These are phyloP conservation scores for Neodidymelliopsis sp. DNA, from an alignment of 2,329 filamentous ascomycete species.

Conservation along the genomic window DNA sequence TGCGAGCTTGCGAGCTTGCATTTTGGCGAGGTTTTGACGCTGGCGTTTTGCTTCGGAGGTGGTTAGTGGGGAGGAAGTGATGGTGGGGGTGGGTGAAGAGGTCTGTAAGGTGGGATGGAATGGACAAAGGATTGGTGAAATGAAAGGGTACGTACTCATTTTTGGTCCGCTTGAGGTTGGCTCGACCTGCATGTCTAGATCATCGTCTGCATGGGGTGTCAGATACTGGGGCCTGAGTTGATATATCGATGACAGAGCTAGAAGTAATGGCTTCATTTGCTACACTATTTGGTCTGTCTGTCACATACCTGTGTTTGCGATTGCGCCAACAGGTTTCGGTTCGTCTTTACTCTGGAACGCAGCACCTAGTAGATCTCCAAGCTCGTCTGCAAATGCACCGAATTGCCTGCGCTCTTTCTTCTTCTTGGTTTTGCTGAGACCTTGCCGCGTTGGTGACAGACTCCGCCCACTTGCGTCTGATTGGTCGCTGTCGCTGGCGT, in stretches of 20 bases:
- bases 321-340: neutral
- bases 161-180: slow-evolving; percentile 20
- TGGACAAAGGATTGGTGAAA: neutral
- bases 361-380: slow-evolving; percentile 25
- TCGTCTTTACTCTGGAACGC: slow-evolving; percentile 23
- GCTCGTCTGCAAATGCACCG: slow-evolving; percentile 30
- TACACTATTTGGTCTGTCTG: neutral
- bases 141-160: slow-evolving; percentile 25
- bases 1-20: slow-evolving; percentile 24
- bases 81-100: neutral
- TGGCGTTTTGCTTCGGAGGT: slow-evolving; percentile 31
- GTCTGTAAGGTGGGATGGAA: too few species aligned
- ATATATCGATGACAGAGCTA: neutral
- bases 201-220: slow-evolving; percentile 11
- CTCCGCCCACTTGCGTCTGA: slow-evolving; percentile 31
- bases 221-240: neutral
- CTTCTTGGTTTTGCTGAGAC: slow-evolving; percentile 22
- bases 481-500: slow-evolving; percentile 35
- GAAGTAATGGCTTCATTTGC: neutral
- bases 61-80: too few species aligned
- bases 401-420: slow-evolving; percentile 31
- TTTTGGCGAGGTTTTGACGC: slow-evolving; percentile 30
- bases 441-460: slow-evolving; percentile 25
- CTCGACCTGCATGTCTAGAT: slow-evolving; percentile 22
- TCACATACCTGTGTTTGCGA: slow-evolving; percentile 21